Conservation (phyloP, 495 filamentous ascomycete species). For the Penicillium cosmopolitanum region DNA sequence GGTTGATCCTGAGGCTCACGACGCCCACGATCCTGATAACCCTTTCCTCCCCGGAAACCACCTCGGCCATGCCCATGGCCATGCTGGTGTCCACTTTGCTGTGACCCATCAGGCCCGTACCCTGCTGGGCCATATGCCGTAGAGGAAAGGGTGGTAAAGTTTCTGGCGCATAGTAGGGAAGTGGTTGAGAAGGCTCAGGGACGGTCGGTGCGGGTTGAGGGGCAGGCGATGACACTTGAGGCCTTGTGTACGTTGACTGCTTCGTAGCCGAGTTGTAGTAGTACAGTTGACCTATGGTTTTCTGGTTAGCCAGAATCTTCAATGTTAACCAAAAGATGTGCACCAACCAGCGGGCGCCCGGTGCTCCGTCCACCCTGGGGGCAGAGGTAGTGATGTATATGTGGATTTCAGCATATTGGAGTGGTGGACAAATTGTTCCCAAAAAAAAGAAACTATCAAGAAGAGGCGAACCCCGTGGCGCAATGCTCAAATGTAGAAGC, state of each 20-base stretch:
- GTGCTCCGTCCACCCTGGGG: slow-evolving; percentile 89
- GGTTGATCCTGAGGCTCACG: slow-evolving; percentile 76
- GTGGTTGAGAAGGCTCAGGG: slow-evolving; percentile 23
- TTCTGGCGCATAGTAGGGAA: slow-evolving; percentile 36
- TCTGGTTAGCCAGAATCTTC: slow-evolving; percentile 20
- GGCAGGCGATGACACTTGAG: slow-evolving; percentile 38
- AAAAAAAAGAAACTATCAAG: neutral
- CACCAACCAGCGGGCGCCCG: slow-evolving; percentile 77
- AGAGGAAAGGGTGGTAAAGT: slow-evolving; percentile 46
- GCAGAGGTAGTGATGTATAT: slow-evolving; percentile 55
- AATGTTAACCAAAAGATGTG: slow-evolving; percentile 9
- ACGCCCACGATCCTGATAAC: slow-evolving; percentile 55
- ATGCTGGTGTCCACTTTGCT: slow-evolving; percentile 25
- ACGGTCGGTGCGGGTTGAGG: slow-evolving; percentile 33
- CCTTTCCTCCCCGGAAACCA: slow-evolving; percentile 52
- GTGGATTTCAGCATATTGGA: slow-evolving; percentile 47
- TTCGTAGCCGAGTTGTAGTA: slow-evolving; percentile 89
- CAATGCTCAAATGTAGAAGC: slow-evolving; percentile 11
- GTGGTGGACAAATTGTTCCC: neutral
- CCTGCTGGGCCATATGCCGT: slow-evolving; percentile 45
- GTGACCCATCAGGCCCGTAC: slow-evolving; percentile 21
- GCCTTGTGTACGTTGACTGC: slow-evolving; percentile 83
- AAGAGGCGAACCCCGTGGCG: slow-evolving; percentile 19
- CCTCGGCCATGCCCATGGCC: slow-evolving; percentile 38
- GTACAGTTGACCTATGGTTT: slow-evolving; percentile 70